phyloP scores from a whole-genome alignment of 495 filamentous ascomycete species.

The Eremomyces bilateralis region DNA sequence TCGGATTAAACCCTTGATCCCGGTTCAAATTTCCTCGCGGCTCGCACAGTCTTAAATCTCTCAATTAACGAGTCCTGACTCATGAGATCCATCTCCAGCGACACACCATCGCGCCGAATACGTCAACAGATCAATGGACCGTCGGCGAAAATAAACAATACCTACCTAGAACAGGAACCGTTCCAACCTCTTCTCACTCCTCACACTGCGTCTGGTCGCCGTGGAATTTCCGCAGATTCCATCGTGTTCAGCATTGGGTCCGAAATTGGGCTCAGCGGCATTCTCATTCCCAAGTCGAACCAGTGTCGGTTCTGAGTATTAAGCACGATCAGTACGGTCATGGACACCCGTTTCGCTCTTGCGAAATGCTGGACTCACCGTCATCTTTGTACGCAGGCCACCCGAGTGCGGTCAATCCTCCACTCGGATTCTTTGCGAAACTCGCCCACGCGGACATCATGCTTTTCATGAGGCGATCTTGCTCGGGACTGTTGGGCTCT shows the following conservation, averaged over 20 bases:
- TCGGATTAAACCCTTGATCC: too few species aligned
- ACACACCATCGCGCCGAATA: too few species aligned
- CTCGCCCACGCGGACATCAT: constrained; percentile 27
- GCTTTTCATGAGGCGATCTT: constrained; percentile 19
- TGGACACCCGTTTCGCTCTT: neutral
- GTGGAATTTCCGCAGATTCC: neutral
- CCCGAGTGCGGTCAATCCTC: constrained; percentile 21
- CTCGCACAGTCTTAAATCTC: too few species aligned
- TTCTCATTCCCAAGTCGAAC: neutral
- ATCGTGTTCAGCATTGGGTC: neutral
- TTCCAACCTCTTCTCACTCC: too few species aligned
- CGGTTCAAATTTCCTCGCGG: too few species aligned
- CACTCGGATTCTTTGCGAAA: constrained; percentile 27
- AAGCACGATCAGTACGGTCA: neutral
- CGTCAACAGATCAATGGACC: too few species aligned
- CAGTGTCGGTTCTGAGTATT: neutral
- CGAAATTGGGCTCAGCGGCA: neutral
- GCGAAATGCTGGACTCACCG: neutral
- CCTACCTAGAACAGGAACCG: too few species aligned
- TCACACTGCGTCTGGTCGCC: too few species aligned
- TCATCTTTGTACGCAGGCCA: constrained; percentile 20
- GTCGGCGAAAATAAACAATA: too few species aligned
- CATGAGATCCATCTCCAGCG: too few species aligned
- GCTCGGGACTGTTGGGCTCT: constrained; percentile 10
- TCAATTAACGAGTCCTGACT: too few species aligned